Percentiles rank a stretch among this genome's conserved stretches.
Conservation (phyloP, 352 stramenopile species). For the Phytophthora meadii region DNA sequence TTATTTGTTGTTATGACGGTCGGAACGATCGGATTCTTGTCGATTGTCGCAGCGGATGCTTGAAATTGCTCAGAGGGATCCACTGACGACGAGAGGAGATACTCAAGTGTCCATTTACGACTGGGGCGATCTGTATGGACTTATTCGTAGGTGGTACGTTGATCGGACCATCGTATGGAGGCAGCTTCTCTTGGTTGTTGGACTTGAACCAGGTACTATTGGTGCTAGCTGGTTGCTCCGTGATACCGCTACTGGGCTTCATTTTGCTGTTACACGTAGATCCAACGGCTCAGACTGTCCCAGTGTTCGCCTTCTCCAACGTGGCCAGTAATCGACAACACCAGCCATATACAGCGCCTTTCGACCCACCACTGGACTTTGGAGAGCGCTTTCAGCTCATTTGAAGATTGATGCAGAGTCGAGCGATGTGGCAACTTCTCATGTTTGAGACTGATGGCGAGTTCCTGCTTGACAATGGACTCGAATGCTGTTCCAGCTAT, state of each 20-base stretch:
- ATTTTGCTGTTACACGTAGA: conserved; percentile 71
- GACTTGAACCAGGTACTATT: conserved; percentile 40
- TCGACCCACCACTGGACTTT: conserved; percentile 27
- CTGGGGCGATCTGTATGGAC: conserved; percentile 55
- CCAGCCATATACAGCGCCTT: conserved; percentile 1
- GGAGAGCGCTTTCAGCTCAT: conserved; percentile 48
- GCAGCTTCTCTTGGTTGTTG: conserved; percentile 57
- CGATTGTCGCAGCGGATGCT: conserved; percentile 85
- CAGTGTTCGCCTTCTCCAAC: conserved; percentile 22
- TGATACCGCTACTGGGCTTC: conserved; percentile 53
- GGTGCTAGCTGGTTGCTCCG: conserved; percentile 38
- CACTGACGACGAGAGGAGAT: conserved; percentile 49
- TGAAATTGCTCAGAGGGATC: conserved; percentile 74
- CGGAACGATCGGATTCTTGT: conserved; percentile 85
- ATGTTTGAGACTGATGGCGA: conserved; percentile 66
- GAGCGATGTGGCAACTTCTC: conserved; percentile 79
- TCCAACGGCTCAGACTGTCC: conserved; percentile 11
- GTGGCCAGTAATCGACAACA: conserved; percentile 8
- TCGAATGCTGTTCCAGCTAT: conserved; percentile 58
- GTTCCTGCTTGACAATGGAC: conserved; percentile 61
- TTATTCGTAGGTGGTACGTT: conserved; percentile 61
- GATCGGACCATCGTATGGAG: conserved; percentile 66
- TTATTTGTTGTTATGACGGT: conserved; percentile 80
- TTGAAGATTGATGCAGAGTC: conserved; percentile 70
- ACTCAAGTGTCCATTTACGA: conserved; percentile 42